Percentiles rank a stretch among this genome's conserved stretches.
Evolutionary conservation across 768 basidiomycete species (phyloP).

Genomic region (Boletus pseudopeckii): DNA sequence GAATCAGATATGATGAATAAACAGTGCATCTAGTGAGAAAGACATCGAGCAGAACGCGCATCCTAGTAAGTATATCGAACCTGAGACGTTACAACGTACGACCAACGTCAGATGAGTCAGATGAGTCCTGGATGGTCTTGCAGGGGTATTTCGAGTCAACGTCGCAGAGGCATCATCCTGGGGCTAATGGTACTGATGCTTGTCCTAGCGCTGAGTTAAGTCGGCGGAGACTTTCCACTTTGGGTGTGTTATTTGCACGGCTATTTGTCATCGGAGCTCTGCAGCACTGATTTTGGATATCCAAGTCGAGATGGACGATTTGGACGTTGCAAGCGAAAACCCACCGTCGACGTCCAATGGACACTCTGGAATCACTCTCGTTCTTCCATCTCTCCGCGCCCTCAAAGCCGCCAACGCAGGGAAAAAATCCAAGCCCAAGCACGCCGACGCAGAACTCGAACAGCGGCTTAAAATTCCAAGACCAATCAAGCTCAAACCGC

Average conservation of each 20-base stretch:
- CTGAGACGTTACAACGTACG: too few relatives aligned
- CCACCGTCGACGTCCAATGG: conserved; percentile 28
- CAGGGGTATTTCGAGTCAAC: too few relatives aligned
- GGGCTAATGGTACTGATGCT: too few relatives aligned
- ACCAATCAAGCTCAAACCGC: conserved; percentile 71
- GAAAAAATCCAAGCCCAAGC: conserved; percentile 44
- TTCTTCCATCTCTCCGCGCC: conserved; percentile 63
- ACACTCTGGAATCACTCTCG: conserved; percentile 57
- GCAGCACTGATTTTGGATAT: conserved; percentile 2
- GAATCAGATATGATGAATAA: too few relatives aligned
- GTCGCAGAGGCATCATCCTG: too few relatives aligned
- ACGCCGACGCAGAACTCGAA: conserved; percentile 26
- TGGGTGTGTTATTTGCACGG: conserved; percentile 7
- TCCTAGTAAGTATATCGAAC: too few relatives aligned
- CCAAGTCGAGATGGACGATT: conserved; percentile 32
- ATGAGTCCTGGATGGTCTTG: too few relatives aligned
- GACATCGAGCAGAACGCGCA: too few relatives aligned
- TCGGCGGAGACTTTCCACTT: conserved; percentile 6
- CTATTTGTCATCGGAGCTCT: not conserved
- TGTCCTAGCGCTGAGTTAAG: too few relatives aligned
- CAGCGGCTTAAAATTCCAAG: conserved; percentile 38
- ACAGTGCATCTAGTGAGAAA: too few relatives aligned
- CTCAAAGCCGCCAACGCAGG: conserved; percentile 54
- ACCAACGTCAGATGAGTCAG: too few relatives aligned
- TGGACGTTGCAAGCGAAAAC: conserved; percentile 30